Percentiles rank a stretch among this genome's conserved stretches.
phyloP scores from a whole-genome alignment of 2,329 filamentous ascomycete genomes.

The Aspergillus sp. region DNA sequence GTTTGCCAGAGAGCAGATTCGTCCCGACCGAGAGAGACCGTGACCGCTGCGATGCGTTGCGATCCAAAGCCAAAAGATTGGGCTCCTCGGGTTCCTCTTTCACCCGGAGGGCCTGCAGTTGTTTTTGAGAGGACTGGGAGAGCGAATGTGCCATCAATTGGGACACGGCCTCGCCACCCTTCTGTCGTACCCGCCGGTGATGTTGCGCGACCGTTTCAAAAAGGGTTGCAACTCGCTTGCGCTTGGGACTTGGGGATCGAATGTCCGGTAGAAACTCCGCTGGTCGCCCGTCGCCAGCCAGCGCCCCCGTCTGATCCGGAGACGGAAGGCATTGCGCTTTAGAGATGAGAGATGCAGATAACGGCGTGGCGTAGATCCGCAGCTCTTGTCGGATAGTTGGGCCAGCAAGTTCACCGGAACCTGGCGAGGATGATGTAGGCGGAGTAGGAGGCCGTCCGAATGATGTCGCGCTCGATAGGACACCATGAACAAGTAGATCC shows the following conservation, averaged over 20 bases:
- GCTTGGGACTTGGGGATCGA: conserved; percentile 41
- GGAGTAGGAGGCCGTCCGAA: conserved; percentile 35
- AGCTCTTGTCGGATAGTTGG: conserved; percentile 27
- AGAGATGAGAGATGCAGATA: conserved; percentile 34
- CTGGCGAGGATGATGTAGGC: conserved; percentile 34
- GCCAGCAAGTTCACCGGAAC: conserved; percentile 11
- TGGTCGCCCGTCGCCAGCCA: conserved; percentile 15
- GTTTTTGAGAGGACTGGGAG: conserved; percentile 25
- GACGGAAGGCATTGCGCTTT: conserved; percentile 36
- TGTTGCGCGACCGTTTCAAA: conserved; percentile 44
- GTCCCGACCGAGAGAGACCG: conserved; percentile 35
- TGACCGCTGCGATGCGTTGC: conserved; percentile 28
- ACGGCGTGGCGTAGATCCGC: conserved; percentile 37
- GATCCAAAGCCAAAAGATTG: conserved; percentile 28
- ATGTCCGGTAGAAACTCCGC: conserved; percentile 41
- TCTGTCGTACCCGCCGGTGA: conserved; percentile 40
- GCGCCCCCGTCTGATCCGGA: conserved; percentile 24
- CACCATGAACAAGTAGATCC: conserved; percentile 41
- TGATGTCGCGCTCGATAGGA: conserved; percentile 31
- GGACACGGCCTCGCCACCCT: conserved; percentile 40
- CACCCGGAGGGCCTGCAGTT: conserved; percentile 26
- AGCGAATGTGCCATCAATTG: conserved; percentile 38
- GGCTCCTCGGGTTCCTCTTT: conserved; percentile 39
- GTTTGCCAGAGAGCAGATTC: conserved; percentile 22
- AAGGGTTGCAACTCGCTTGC: conserved; percentile 43